Conservation (phyloP, 1,284 basidiomycete genomes). For the Cerioporus squamosus region DNA sequence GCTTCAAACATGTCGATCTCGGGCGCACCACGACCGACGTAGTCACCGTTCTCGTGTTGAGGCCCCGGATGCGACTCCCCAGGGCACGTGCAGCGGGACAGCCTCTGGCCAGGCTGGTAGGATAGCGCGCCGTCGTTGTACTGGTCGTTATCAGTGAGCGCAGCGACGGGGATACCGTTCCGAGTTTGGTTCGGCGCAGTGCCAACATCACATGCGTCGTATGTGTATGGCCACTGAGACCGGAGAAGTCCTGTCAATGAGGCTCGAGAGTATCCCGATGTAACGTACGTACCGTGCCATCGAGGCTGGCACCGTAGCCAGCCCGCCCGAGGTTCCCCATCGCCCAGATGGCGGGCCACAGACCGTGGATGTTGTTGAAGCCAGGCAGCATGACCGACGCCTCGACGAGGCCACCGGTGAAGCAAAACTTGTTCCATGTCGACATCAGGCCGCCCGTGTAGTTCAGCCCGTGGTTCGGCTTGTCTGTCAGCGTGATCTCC, state of each 20-base stretch:
- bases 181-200: constrained; percentile 55
- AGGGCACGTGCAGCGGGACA: constrained; percentile 84
- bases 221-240: constrained; percentile 54
- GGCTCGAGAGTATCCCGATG: neutral
- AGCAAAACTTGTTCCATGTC: constrained; percentile 93
- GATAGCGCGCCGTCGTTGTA: constrained; percentile 46
- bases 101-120: constrained; percentile 74
- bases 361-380: constrained; percentile 51
- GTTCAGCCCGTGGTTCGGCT: constrained; percentile 71
- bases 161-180: constrained; percentile 42
- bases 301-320: constrained; percentile 62
- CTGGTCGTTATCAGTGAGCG: constrained; percentile 42
- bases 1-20: constrained; percentile 86
- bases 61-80: constrained; percentile 87
- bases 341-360: constrained; percentile 58
- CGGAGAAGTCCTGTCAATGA: neutral
- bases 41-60: constrained; percentile 51
- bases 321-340: constrained; percentile 62
- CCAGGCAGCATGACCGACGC: constrained; percentile 83
- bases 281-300: constrained; percentile 43
- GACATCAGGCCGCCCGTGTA: constrained; percentile 75
- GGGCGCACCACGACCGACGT: constrained; percentile 79
- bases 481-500: constrained; percentile 74
- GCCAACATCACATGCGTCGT: constrained; percentile 61
- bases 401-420: constrained; percentile 82